These are phyloP conservation scores for Colletotrichum sp. DNA, from an alignment of 2,329 filamentous ascomycete species.

Conservation along the genomic window DNA sequence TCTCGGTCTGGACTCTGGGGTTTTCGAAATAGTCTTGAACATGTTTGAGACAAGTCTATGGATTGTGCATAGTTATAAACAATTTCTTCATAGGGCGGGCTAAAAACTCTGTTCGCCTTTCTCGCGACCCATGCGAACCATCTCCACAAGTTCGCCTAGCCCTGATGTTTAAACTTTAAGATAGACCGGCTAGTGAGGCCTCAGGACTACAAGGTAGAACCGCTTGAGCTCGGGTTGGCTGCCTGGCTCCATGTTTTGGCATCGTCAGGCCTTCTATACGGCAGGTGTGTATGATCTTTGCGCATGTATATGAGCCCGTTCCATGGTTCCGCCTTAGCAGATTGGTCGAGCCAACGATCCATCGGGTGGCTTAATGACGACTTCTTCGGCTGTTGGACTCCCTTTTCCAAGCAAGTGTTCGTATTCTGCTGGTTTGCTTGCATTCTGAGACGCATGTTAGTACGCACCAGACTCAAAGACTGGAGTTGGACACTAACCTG, in stretches of 20 bases:
- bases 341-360: neutral
- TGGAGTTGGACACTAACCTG: neutral
- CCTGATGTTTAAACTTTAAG: fast-evolving
- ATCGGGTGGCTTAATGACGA: neutral
- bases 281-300: neutral
- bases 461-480: neutral
- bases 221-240: neutral
- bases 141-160: neutral
- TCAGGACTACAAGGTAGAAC: neutral
- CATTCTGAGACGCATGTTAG: neutral
- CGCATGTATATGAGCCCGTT: neutral
- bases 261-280: neutral
- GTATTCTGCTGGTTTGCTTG: neutral
- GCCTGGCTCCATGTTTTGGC: neutral
- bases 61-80: neutral
- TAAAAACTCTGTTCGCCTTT: neutral
- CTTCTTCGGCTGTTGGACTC: neutral
- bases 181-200: neutral
- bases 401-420: neutral
- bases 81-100: neutral
- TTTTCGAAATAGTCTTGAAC: neutral
- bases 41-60: neutral
- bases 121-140: neutral
- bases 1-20: neutral
- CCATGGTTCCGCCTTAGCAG: neutral